Percentiles rank a stretch among this genome's conserved stretches.
These are phyloP conservation scores for Chlorokybus atmophyticus DNA, from an alignment of 139 green algal genomes.

Conservation along the genomic window DNA sequence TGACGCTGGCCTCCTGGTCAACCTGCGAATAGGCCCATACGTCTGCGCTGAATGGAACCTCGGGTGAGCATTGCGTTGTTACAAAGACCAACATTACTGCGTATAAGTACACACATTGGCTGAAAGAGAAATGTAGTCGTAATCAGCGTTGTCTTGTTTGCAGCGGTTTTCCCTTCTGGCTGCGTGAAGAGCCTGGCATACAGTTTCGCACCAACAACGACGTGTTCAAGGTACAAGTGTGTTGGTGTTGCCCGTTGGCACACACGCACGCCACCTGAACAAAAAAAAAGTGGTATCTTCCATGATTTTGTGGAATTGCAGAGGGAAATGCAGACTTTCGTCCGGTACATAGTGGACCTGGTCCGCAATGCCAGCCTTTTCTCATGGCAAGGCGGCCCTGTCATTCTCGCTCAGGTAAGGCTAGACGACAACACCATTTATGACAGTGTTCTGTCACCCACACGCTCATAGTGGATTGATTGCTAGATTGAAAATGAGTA, in stretches of 20 bases:
- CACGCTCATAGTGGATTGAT: background rate
- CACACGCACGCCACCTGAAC: too few species aligned
- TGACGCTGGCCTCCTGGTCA: background rate
- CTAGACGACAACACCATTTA: background rate
- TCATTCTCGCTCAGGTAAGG: constrained; percentile 1
- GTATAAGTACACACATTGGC: background rate
- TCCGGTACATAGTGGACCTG: background rate
- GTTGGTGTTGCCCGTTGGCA: too few species aligned
- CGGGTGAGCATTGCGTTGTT: background rate
- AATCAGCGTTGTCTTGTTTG: background rate
- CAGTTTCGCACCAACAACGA: background rate
- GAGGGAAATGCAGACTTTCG: background rate
- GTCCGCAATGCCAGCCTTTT: background rate
- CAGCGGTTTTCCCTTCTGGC: background rate
- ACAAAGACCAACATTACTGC: background rate
- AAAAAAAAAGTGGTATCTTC: too few species aligned
- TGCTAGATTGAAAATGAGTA: constrained; percentile 4
- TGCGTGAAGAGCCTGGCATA: background rate
- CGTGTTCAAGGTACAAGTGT: background rate
- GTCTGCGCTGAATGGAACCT: constrained; percentile 11
- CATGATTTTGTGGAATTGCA: too few species aligned
- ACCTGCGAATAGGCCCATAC: constrained; percentile 5
- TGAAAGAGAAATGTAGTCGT: background rate
- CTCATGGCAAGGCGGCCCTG: background rate
- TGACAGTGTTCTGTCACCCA: background rate